A percentile compares a stretch with the other conserved stretches of the same genome.
Conservation (phyloP, 495 filamentous ascomycete species). For the Podospora tetraspora region DNA sequence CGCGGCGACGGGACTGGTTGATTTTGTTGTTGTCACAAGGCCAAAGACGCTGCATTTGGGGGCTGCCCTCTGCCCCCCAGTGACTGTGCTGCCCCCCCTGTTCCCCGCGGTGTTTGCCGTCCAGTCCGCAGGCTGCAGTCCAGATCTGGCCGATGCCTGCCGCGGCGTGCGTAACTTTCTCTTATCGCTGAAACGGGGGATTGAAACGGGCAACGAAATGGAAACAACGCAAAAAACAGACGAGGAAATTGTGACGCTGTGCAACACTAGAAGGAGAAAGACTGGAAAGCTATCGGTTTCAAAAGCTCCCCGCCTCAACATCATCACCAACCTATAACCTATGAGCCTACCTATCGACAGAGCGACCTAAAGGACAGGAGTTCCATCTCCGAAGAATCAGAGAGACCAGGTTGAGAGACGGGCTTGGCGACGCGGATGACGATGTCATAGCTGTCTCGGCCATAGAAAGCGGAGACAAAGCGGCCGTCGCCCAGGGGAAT, state of each 20-base stretch:
- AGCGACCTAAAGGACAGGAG: background rate
- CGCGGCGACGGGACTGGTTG: background rate
- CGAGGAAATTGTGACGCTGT: background rate
- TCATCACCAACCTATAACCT: background rate
- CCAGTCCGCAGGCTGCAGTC: background rate
- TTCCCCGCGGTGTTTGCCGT: background rate
- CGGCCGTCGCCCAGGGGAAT: background rate
- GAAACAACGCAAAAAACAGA: background rate
- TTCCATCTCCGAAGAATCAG: background rate
- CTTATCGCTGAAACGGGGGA: background rate
- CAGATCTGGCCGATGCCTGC: background rate
- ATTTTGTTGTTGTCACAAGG: background rate
- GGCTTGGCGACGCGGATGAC: conserved; percentile 10
- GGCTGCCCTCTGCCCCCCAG: background rate
- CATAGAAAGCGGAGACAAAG: background rate
- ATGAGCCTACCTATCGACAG: background rate
- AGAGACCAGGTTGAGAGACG: background rate
- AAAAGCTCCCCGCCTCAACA: background rate
- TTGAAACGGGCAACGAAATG: background rate
- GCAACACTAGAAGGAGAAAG: background rate
- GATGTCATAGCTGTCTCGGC: conserved; percentile 15
- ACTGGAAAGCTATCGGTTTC: background rate
- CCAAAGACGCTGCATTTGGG: background rate
- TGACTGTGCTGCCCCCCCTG: background rate
- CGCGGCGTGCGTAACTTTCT: background rate